A percentile compares a stretch with the other conserved stretches of the same genome.
Evolutionary conservation across 345 rosid genomes (phyloP).

Genomic region (Lumnitzera littorea): DNA sequence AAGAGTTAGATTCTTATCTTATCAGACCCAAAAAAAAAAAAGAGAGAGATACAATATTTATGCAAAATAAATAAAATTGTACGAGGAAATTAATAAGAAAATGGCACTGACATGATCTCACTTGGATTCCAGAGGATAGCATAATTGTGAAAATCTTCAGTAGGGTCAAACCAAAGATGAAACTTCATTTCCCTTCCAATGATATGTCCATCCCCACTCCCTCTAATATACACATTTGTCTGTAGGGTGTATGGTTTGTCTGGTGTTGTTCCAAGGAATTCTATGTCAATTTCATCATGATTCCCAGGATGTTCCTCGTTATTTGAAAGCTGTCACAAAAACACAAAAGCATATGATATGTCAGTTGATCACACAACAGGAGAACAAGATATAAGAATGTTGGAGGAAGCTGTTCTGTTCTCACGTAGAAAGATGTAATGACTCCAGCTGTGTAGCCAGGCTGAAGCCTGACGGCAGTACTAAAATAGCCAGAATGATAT

Average conservation of each 20-base stretch:
- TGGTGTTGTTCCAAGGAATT: constrained; percentile 74
- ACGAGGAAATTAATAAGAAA: background rate
- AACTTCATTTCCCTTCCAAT: constrained; percentile 79
- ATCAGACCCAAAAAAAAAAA: no score
- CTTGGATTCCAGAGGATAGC: constrained; percentile 61
- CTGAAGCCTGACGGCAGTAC: constrained; percentile 75
- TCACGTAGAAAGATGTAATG: constrained; percentile 70
- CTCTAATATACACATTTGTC: constrained; percentile 79
- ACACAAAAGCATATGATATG: background rate
- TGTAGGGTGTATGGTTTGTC: constrained; percentile 80
- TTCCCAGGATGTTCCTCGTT: constrained; percentile 72
- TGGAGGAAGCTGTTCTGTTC: background rate
- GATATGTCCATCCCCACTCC: constrained; percentile 79
- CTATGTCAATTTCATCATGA: constrained; percentile 89
- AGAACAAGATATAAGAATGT: background rate
- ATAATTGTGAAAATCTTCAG: constrained; percentile 72
- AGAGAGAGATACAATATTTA: no score
- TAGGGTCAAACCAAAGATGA: constrained; percentile 92
- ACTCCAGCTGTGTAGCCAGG: constrained; percentile 95
- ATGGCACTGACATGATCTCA: constrained; percentile 59
- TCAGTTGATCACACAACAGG: background rate
- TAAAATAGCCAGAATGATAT: constrained; percentile 72
- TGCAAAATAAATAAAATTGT: no score
- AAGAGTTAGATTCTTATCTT: no score
- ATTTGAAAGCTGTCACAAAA: constrained; percentile 62